Evolutionary conservation across 1,284 basidiomycete species (phyloP).

Genomic region (Papiliotrema terrestris): DNA sequence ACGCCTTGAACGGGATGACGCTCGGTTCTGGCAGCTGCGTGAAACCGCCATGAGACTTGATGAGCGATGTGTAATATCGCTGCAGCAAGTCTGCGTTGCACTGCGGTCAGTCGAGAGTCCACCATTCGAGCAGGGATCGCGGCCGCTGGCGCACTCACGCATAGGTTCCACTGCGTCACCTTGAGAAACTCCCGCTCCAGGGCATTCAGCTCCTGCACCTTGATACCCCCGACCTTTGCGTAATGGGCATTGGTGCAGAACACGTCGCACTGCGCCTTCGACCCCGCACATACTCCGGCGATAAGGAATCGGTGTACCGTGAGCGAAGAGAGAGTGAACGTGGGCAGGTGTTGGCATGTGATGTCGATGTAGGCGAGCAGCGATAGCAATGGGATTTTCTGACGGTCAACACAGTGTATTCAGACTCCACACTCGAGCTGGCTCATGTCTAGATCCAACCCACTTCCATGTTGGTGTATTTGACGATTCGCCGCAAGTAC

Average conservation of each 20-base stretch:
- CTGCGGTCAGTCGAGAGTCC: conserved; percentile 16
- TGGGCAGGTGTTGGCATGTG: conserved; percentile 76
- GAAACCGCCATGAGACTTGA: conserved; percentile 46
- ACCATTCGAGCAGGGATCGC: neutral
- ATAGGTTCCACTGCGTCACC: conserved; percentile 86
- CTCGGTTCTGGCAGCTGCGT: conserved; percentile 36
- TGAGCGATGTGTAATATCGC: conserved; percentile 50
- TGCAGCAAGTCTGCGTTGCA: conserved; percentile 48
- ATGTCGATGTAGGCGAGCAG: conserved; percentile 92
- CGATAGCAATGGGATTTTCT: conserved; percentile 85
- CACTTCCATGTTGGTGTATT: conserved; percentile 89
- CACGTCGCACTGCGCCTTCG: conserved; percentile 86
- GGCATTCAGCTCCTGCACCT: conserved; percentile 80
- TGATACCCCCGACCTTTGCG: conserved; percentile 89
- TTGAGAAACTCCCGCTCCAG: conserved; percentile 87
- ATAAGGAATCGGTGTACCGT: conserved; percentile 95
- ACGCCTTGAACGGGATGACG: conserved; percentile 35
- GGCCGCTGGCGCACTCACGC: conserved; percentile 58
- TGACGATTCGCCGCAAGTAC: conserved; percentile 85
- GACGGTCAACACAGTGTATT: conserved; percentile 7
- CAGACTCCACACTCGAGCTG: too few species aligned
- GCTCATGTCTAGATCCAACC: too few species aligned
- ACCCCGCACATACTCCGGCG: conserved; percentile 77
- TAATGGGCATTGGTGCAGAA: conserved; percentile 91
- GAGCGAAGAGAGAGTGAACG: conserved; percentile 85